Evolutionary conservation across 768 basidiomycete genomes (phyloP), one percentile per base, ranked within the genome.

Genomic region (Cubamyces sp.): DNA sequence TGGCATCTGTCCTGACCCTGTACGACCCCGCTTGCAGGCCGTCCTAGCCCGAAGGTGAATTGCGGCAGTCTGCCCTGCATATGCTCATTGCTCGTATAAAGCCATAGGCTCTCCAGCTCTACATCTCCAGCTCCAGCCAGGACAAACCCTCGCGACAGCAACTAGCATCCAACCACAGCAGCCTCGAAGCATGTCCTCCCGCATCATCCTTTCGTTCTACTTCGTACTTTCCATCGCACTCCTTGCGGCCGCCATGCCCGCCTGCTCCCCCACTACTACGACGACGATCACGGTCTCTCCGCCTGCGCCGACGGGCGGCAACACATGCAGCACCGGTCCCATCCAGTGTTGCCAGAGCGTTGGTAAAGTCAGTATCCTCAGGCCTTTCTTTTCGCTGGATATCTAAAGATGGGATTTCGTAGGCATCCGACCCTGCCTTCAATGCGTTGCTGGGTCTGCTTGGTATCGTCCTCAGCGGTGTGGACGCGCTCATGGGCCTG

Each of bases 191-290:
- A 64, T 67, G 66, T 60, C 60, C 53, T 23, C 62, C 26, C 67
- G 67, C 25, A 42, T 47, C 51, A 21, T 60, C 47, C 5, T 53
- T 42, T 21, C 50, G 15, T 41, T 64, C 19, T 57, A 51, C 42
- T 49, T 66, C 42, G 43, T 55, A 16, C 41, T 60, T 26, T 64
- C 60, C 26, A 34, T 68, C 12, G 28, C 62, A 21, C 55, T 68
- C 60, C 59, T 66, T 64, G 67, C 62, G 60, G 60, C 26, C 52
- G 67, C 67, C 64, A 66, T 30, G 39, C 67, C 64, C 16, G 62
- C 64, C 18, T 59, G 56, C 15, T 7, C 57, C 1, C 62, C 50
- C 2, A 25, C 57, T 18, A 37, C 37, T 2, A 42, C 52, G 43
- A 58, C 42, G 2, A 57, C 62, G 0, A 54, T 57, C 54, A 63